These are phyloP conservation scores for Boletus semigastroideus DNA, from an alignment of 1,284 basidiomycete species.

Conservation along the genomic window DNA sequence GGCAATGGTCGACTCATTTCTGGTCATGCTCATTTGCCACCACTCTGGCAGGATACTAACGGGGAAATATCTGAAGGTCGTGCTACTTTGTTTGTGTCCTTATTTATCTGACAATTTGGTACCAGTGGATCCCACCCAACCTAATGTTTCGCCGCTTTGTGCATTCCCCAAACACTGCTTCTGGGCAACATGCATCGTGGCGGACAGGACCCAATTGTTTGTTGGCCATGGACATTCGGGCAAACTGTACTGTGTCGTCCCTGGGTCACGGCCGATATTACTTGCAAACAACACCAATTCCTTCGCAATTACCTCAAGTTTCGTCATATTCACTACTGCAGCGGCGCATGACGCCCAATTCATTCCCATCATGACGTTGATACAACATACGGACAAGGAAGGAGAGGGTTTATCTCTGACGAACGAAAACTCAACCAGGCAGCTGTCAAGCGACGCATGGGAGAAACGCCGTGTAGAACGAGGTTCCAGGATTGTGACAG, in stretches of 20 bases:
- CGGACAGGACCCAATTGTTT: constrained; percentile 39
- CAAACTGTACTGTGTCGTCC: constrained; percentile 54
- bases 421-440: constrained; percentile 24
- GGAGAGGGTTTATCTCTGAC: constrained; percentile 24
- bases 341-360: constrained; percentile 79
- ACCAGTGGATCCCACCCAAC: constrained; percentile 20
- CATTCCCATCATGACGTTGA: constrained; percentile 47
- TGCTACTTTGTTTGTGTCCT: constrained; percentile 16
- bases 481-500: constrained; percentile 82
- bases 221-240: constrained; percentile 69
- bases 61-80: constrained; percentile 56
- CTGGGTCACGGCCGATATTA: constrained; percentile 19
- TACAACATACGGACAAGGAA: constrained; percentile 1
- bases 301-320: constrained; percentile 76
- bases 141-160: constrained; percentile 33
- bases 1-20: constrained; percentile 46
- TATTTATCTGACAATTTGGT: constrained; percentile 9
- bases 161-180: constrained; percentile 64
- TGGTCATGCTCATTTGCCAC: constrained; percentile 20
- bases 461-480: constrained; percentile 81
- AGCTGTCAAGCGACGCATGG: constrained; percentile 48
- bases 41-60: constrained; percentile 48
- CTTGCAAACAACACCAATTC: constrained; percentile 74
- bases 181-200: constrained; percentile 35
- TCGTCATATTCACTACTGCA: constrained; percentile 86